phyloP scores from a whole-genome alignment of 1,139 yeast genomes.

The Yamadazyma blattariae region DNA sequence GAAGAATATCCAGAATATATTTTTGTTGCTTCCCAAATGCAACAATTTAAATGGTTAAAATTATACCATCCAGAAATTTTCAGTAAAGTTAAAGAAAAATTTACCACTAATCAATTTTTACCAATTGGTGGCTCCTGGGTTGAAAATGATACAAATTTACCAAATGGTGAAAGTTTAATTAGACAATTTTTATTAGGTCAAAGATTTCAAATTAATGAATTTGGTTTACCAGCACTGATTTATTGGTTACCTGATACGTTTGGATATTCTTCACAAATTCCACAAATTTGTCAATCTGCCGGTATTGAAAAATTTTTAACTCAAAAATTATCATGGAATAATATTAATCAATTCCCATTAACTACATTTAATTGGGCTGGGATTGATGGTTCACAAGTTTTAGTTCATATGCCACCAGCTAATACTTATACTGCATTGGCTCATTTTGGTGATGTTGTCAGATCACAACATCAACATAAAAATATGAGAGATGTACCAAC shows the following conservation, averaged over 20 bases:
- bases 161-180: conserved; percentile 84
- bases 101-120: conserved; percentile 69
- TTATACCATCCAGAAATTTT: conserved; percentile 82
- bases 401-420: conserved; percentile 97
- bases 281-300: conserved; percentile 83
- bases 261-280: conserved; percentile 93
- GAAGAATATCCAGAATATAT: conserved; percentile 89
- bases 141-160: conserved; percentile 93
- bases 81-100: conserved; percentile 59
- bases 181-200: conserved; percentile 92
- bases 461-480: conserved; percentile 79
- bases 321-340: conserved; percentile 94
- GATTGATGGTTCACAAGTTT: conserved; percentile 86
- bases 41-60: conserved; percentile 89
- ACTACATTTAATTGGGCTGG: conserved; percentile 95
- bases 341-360: conserved; percentile 85
- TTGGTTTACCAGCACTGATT: conserved; percentile 69
- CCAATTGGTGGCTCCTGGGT: conserved; percentile 99
- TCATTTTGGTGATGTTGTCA: conserved; percentile 84
- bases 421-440: conserved; percentile 94
- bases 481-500: conserved; percentile 77
- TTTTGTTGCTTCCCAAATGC: conserved; percentile 94
- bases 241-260: conserved; percentile 98
- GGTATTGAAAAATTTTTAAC: conserved; percentile 85
- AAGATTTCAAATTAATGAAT: conserved; percentile 72